Evolutionary conservation across 345 rosid genomes (phyloP).

Genomic region (Eucalyptus brandiana): DNA sequence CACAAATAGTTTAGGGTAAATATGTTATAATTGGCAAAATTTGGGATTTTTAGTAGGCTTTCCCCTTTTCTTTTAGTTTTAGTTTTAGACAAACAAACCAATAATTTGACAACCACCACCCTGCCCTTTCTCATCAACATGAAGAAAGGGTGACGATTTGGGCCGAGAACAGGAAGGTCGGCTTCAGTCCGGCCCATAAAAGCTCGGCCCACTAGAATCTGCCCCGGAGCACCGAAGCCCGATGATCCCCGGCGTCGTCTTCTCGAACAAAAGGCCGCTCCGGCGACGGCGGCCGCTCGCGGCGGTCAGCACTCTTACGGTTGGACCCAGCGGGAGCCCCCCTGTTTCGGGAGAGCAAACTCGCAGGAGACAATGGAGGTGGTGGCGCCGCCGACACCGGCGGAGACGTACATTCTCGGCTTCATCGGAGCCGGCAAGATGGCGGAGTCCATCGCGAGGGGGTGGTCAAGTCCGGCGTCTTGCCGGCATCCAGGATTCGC

Average conservation of each 20-base stretch:
- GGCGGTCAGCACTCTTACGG: neutral
- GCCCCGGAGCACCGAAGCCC: neutral
- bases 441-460: slow-evolving; percentile 90
- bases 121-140: neutral
- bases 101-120: neutral
- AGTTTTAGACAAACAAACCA: neutral
- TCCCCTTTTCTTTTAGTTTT: too few relatives aligned
- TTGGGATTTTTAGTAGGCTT: too few relatives aligned
- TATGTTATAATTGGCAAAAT: too few relatives aligned
- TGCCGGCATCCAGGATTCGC: slow-evolving; percentile 60
- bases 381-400: slow-evolving; percentile 29
- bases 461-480: slow-evolving; percentile 61
- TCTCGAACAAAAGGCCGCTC: neutral
- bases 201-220: neutral
- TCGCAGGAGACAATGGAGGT: neutral
- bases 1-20: too few relatives aligned
- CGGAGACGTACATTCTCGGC: slow-evolving; percentile 45
- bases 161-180: neutral
- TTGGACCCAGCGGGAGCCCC: neutral
- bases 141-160: neutral
- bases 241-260: neutral
- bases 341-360: neutral
- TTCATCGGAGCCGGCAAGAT: slow-evolving; percentile 86
- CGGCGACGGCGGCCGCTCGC: neutral
- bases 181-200: neutral